phyloP scores from a whole-genome alignment of 805 yeast species.

The Torulaspora indica region DNA sequence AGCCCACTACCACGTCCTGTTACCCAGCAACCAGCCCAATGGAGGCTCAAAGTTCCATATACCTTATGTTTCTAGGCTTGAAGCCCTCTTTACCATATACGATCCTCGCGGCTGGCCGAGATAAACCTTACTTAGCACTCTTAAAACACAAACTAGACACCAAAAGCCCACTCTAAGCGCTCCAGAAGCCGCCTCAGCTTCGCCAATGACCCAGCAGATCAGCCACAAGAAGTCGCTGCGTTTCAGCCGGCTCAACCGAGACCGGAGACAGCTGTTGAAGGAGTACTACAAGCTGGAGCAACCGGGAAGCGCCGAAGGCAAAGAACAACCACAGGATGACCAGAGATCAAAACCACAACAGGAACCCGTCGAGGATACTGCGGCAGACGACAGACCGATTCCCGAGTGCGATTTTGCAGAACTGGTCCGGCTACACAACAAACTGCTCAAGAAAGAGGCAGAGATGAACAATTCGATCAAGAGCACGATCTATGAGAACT shows the following conservation, averaged over 20 bases:
- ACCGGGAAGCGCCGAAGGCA: constrained; percentile 3
- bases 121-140: background rate
- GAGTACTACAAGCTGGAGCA: constrained; percentile 26
- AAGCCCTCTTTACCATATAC: constrained; percentile 1
- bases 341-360: background rate
- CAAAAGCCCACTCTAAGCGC: background rate
- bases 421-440: constrained; percentile 28
- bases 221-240: constrained; percentile 31
- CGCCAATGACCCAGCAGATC: constrained; percentile 31
- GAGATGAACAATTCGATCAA: constrained; percentile 47
- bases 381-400: constrained; percentile 12
- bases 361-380: background rate
- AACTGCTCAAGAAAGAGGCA: constrained; percentile 28
- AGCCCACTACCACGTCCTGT: too few species aligned
- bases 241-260: constrained; percentile 21
- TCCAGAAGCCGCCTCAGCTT: background rate
- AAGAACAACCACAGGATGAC: constrained; percentile 1
- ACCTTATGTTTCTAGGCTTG: background rate
- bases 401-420: constrained; percentile 20
- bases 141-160: constrained; percentile 1
- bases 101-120: constrained; percentile 7
- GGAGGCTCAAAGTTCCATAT: background rate
- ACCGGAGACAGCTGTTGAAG: constrained; percentile 24
- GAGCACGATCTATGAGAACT: constrained; percentile 68
- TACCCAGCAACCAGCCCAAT: background rate